Percentiles rank a stretch among this genome's conserved stretches.
Conservation (phyloP, 139 green algal species). For the Chlamydomonas sp. region DNA sequence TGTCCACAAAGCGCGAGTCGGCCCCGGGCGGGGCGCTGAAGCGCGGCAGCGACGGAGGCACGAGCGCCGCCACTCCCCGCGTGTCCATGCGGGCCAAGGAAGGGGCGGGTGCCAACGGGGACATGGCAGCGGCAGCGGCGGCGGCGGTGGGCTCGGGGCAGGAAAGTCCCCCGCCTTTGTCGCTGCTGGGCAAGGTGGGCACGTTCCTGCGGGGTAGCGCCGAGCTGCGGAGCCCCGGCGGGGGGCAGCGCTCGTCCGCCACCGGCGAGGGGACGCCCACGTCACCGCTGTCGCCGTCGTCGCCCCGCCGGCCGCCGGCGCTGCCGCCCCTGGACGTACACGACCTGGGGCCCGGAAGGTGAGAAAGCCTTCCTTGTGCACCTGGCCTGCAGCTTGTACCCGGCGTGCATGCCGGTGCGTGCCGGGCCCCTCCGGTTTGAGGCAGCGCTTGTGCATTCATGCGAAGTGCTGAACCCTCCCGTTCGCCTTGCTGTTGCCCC, state of each 20-base stretch:
- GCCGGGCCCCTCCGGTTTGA: too few relatives aligned
- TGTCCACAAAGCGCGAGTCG: background rate
- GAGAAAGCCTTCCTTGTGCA: too few relatives aligned
- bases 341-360: too few relatives aligned
- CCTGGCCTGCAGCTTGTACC: too few relatives aligned
- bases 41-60: background rate
- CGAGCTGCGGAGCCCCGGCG: background rate
- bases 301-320: too few relatives aligned
- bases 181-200: background rate
- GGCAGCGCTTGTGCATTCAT: too few relatives aligned
- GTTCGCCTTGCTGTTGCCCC: too few relatives aligned
- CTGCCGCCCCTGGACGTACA: too few relatives aligned
- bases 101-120: background rate
- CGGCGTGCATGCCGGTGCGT: too few relatives aligned
- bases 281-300: background rate
- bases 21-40: background rate
- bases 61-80: too few relatives aligned
- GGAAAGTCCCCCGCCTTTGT: too few relatives aligned
- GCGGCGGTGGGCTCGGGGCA: background rate
- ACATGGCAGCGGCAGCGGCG: background rate
- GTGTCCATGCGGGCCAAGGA: background rate
- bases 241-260: background rate
- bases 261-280: background rate
- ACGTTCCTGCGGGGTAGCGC: slow-evolving; percentile 14
- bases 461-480: too few relatives aligned